Evolutionary conservation across 2,329 filamentous ascomycete species (phyloP).

Genomic region (Chaetomium sp.): DNA sequence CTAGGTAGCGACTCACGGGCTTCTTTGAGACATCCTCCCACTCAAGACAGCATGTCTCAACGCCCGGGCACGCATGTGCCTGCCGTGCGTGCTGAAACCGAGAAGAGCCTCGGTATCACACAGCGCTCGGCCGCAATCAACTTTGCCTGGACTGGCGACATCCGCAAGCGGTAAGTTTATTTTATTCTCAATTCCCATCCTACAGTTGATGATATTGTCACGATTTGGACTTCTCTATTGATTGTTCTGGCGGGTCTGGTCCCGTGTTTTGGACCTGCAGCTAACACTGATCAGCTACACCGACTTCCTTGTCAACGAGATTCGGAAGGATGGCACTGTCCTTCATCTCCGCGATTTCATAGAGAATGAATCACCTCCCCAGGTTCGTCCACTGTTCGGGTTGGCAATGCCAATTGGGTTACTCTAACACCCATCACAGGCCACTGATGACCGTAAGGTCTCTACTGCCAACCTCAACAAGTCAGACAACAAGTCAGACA

Average conservation of each 20-base stretch:
- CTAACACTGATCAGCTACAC: conserved; percentile 63
- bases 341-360: conserved; percentile 61
- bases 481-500: conserved; percentile 4
- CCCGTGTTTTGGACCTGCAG: not conserved
- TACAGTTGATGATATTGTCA: not conserved
- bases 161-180: conserved; percentile 46
- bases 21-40: conserved; percentile 17
- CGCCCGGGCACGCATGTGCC: conserved; percentile 37
- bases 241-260: not conserved
- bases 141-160: conserved; percentile 48
- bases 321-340: conserved; percentile 72
- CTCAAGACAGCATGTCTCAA: conserved; percentile 32
- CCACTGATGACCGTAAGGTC: conserved; percentile 10
- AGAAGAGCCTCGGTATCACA: conserved; percentile 46
- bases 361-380: conserved; percentile 21
- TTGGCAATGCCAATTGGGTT: not conserved
- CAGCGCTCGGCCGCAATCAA: conserved; percentile 45
- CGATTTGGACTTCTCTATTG: conserved; percentile 1
- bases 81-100: conserved; percentile 38
- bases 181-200: not conserved
- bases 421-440: conserved; percentile 16
- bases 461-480: conserved; percentile 12
- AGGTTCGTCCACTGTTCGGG: conserved; percentile 19
- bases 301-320: conserved; percentile 92
- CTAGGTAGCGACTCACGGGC: conserved; percentile 7